phyloP scores from a whole-genome alignment of 2,329 filamentous ascomycete species.

The Alternaria triticimaculans region DNA sequence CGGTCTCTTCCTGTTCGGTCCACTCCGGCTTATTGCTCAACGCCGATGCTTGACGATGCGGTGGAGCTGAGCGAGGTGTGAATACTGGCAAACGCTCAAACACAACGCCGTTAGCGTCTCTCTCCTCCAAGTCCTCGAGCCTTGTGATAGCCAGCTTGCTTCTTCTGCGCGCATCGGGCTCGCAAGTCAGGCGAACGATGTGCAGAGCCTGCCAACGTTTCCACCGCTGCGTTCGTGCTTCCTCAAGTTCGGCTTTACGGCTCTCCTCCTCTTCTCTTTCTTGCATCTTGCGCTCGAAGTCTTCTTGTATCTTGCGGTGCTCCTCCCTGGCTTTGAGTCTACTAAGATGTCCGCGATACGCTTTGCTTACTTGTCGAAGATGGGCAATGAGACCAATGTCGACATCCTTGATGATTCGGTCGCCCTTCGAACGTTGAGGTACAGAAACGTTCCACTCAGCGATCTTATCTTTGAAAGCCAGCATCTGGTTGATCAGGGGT shows the following conservation, averaged over 20 bases:
- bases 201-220: slow-evolving; percentile 42
- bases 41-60: slow-evolving; percentile 12
- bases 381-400: slow-evolving; percentile 33
- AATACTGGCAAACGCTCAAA: slow-evolving; percentile 52
- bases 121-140: slow-evolving; percentile 28
- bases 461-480: slow-evolving; percentile 35
- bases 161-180: slow-evolving; percentile 24
- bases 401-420: slow-evolving; percentile 33
- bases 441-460: slow-evolving; percentile 29
- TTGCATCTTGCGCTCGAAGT: slow-evolving; percentile 9
- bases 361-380: slow-evolving; percentile 22
- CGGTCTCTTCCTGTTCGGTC: slow-evolving; percentile 38
- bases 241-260: neutral
- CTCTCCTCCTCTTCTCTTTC: slow-evolving; percentile 11
- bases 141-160: slow-evolving; percentile 15
- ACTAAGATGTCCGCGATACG: slow-evolving; percentile 3
- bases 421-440: slow-evolving; percentile 18
- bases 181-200: slow-evolving; percentile 31
- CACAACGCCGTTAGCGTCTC: slow-evolving; percentile 48
- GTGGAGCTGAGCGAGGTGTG: slow-evolving; percentile 37
- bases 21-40: slow-evolving; percentile 31
- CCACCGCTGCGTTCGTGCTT: slow-evolving; percentile 10
- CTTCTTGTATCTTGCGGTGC: slow-evolving; percentile 2
- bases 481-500: slow-evolving; percentile 20
- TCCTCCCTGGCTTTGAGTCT: slow-evolving; percentile 14